Base-by-base conservation (phyloP, 768 basidiomycete species). In the Agaricus blazei region DNA sequence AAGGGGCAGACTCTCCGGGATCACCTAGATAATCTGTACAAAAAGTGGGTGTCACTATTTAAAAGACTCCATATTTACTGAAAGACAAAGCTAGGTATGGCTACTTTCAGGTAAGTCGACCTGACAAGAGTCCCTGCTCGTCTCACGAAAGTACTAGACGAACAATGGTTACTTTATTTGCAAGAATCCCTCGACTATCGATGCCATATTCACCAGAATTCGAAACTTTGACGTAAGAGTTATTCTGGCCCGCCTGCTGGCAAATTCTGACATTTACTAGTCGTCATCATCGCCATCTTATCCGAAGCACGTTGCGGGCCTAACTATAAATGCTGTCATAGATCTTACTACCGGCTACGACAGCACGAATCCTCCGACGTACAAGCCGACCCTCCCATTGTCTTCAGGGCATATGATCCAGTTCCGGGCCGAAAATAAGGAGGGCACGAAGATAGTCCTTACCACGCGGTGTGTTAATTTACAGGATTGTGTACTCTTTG, bases 361-460 rank as follows among this genome's bases (percentile, higher is more conserved):
- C 60, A 90, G 84, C 60, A 74, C 75, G 5, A 88, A 90, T 62
- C 76, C 85, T n/a, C 85, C 87, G 1, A 74, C 74, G 2, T 83
- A 76, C 64, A 70, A 76, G 60, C 85, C 90, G 11, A 68, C 70
- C 27, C 70, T 90, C 19, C 87, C 87, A 19, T 67, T 90, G 34
- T 90, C 90, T 19, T 85, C 84, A 0, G 85, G 90, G 5, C 85
- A 94, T 60, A 93, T 94, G 93, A 82, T 94, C 41, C 86, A 88
- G 60, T 87, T 95, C 66, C 72, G 83, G 51, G 87, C 83, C 2
- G 72, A 71, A 54, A 58, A 65, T 43, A 61, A 48, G 8, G 68
- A 71, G 28, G 78, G 68, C 4, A 75, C 73, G 24, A 80, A 70
- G 58, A 75, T 93, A 42, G 80, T 82, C 1, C 70, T 93, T 49